Base-by-base conservation (phyloP, 257 asterid species). In the Lycium barbarum region DNA sequence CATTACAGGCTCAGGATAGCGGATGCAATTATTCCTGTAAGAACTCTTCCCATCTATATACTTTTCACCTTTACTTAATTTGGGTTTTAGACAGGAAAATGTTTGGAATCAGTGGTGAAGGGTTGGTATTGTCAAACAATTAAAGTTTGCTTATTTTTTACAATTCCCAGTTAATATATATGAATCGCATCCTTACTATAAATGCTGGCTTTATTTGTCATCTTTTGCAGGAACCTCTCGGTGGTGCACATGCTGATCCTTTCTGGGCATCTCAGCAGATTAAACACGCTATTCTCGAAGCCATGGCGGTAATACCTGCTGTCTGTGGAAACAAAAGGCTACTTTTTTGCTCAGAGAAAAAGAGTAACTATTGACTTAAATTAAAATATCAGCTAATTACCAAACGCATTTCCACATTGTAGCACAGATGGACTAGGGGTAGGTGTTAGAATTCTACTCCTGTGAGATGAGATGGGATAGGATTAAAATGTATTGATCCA, bases 161-260 rank as follows among this genome's bases (percentile, higher is more conserved):
- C 45, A 40, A 40, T 3, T 6, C 45, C 45, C 45, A 40, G 45
- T 40, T 40, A 40, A 40, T 3, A 40, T 40, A 40, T 40, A 40
- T 40, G 55, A 51, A 51, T 51, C 7, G 12, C 3, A 11, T 7
- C 45, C 18, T 76, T 76, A 14, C 47, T 33, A 14, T 43, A 26
- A 40, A 76, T 76, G 43, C 18, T 76, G 47, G 9, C 43, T 26
- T 51, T 51, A 26, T 76, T 76, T 66, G 43, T 51, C 67, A 45
- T 65, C 80, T 66, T 36, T 54, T 90, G 87, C 87, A 96, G 99
- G 99, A 96, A 91, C 98, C 99, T 72, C 96, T 96, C 86, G 98
- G 98, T 67, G 99, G 99, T 83, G 99, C 97, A 40, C 99, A 96
- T 90, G 92, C 95, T 81, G 98, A 96, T 91, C 90, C 98, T 67